These are phyloP conservation scores for Chlorencoelia australis DNA, from an alignment of 2,329 filamentous ascomycete genomes.

Conservation along the genomic window DNA sequence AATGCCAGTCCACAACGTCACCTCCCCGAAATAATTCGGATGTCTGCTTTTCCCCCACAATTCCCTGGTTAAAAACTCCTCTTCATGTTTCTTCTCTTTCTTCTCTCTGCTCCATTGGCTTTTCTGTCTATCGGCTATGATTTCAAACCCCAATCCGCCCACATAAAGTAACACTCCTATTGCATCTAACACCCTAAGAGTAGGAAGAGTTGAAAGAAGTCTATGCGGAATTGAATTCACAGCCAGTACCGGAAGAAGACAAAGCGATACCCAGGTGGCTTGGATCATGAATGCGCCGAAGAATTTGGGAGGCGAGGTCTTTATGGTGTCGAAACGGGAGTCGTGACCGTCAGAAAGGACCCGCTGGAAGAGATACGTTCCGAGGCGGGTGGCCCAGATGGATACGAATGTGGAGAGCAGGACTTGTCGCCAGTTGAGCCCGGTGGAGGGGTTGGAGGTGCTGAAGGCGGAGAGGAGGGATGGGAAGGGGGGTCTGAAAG, in stretches of 20 bases:
- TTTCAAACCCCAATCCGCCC: constrained; percentile 50
- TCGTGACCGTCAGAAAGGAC: constrained; percentile 50
- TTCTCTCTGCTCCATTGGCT: constrained; percentile 49
- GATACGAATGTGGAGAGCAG: constrained; percentile 43
- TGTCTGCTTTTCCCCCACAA: constrained; percentile 52
- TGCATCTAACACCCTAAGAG: constrained; percentile 41
- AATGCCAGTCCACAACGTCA: constrained; percentile 58
- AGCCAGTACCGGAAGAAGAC: constrained; percentile 53
- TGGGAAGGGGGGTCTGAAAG: no score
- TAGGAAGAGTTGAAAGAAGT: constrained; percentile 39
- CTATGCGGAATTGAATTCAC: constrained; percentile 50
- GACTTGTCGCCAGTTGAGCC: constrained; percentile 53
- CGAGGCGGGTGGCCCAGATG: constrained; percentile 53
- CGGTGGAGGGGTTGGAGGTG: no score
- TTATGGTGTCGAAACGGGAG: constrained; percentile 46
- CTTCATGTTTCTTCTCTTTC: constrained; percentile 54
- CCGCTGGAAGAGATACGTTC: constrained; percentile 52
- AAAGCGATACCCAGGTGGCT: constrained; percentile 59
- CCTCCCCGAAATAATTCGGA: constrained; percentile 67
- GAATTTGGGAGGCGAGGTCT: constrained; percentile 41
- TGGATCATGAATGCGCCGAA: constrained; percentile 47
- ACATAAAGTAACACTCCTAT: constrained; percentile 47
- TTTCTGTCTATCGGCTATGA: constrained; percentile 55
- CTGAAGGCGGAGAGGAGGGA: no score
- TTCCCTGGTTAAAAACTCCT: constrained; percentile 54